These are phyloP conservation scores for Zygnema circumcarinatum DNA, from an alignment of 139 green algal genomes.

Conservation along the genomic window DNA sequence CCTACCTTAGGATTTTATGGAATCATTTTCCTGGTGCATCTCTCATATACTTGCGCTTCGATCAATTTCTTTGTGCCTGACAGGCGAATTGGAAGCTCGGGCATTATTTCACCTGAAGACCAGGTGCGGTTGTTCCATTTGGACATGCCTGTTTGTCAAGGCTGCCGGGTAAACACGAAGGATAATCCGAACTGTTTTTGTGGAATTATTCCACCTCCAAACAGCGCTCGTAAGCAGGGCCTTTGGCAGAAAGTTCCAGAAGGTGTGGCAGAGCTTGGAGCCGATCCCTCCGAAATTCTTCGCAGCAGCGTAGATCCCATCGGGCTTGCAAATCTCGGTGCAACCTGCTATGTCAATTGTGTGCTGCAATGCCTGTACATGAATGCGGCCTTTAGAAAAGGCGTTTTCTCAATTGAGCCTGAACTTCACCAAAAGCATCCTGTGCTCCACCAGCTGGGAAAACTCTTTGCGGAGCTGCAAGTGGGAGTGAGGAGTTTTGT, in stretches of 20 bases:
- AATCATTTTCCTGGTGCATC: no score
- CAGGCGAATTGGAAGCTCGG: not conserved
- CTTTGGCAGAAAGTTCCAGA: conserved; percentile 38
- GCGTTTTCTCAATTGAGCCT: conserved; percentile 35
- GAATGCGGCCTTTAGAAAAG: conserved; percentile 34
- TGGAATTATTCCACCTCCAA: conserved; percentile 29
- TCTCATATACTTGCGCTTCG: no score
- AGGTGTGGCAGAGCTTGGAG: not conserved
- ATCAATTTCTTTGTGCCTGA: no score
- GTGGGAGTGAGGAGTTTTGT: conserved; percentile 62
- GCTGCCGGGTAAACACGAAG: conserved; percentile 45
- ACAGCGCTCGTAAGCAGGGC: conserved; percentile 39
- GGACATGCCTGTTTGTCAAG: conserved; percentile 37
- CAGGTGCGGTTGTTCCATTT: not conserved
- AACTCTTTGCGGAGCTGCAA: conserved; percentile 75
- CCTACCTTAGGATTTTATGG: not conserved
- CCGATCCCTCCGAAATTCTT: conserved; percentile 1
- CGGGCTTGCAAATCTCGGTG: conserved; percentile 58
- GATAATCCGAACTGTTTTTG: conserved; percentile 56
- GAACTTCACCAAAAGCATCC: not conserved
- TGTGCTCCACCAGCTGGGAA: conserved; percentile 53
- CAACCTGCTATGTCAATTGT: conserved; percentile 60
- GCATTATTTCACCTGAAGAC: not conserved
- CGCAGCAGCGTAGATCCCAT: not conserved
- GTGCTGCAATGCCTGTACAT: conserved; percentile 62